phyloP scores from a whole-genome alignment of 768 basidiomycete species.

The Podaxis mareebaensis region DNA sequence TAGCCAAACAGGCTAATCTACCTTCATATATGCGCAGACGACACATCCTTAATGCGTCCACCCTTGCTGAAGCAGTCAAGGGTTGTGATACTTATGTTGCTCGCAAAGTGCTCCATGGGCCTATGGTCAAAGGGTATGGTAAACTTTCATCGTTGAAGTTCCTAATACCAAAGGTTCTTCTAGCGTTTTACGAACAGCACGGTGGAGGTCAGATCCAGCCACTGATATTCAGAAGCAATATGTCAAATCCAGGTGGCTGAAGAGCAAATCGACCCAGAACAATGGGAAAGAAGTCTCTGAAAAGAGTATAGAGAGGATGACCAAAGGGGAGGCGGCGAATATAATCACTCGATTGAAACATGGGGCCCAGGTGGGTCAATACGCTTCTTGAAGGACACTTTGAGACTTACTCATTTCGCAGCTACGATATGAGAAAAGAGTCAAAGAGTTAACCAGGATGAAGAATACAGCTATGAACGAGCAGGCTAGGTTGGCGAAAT shows the following conservation, averaged over 20 bases:
- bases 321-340: conserved; percentile 78
- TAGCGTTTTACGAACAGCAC: conserved; percentile 63
- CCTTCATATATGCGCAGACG: conserved; percentile 9
- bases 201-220: conserved; percentile 66
- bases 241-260: conserved; percentile 53
- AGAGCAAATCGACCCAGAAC: conserved; percentile 19
- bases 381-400: conserved; percentile 1
- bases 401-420: conserved; percentile 25
- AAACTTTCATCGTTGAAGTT: background rate
- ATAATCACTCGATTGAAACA: conserved; percentile 78
- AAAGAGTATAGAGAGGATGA: conserved; percentile 46
- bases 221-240: conserved; percentile 60
- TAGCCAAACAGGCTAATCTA: conserved; percentile 6
- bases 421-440: conserved; percentile 58
- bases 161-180: conserved; percentile 6
- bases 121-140: conserved; percentile 49
- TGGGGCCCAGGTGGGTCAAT: conserved; percentile 60
- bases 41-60: conserved; percentile 18
- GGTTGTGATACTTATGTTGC: conserved; percentile 70
- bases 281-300: conserved; percentile 25
- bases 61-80: conserved; percentile 59
- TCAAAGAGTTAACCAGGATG: conserved; percentile 38
- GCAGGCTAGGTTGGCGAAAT: conserved; percentile 46
- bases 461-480: conserved; percentile 45
- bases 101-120: conserved; percentile 54